These are phyloP conservation scores for Hansenula sp. DNA, from an alignment of 1,139 yeast genomes.

Conservation along the genomic window DNA sequence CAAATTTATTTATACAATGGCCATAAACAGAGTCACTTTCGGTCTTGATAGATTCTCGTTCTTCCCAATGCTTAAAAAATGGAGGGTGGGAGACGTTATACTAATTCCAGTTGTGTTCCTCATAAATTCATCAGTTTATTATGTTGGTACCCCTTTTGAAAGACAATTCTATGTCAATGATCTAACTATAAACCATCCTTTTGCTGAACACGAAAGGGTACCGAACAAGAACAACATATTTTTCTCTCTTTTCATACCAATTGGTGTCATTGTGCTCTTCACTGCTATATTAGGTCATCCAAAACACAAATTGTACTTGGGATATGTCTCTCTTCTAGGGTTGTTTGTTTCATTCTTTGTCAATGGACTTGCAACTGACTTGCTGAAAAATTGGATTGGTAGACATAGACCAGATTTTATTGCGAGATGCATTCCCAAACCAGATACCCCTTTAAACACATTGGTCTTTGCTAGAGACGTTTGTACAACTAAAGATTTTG, in stretches of 20 bases:
- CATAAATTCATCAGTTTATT: conserved; percentile 39
- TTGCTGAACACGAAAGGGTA: conserved; percentile 62
- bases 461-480: conserved; percentile 54
- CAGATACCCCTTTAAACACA: conserved; percentile 40
- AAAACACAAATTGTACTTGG: conserved; percentile 35
- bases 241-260: conserved; percentile 39
- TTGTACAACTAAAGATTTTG: conserved; percentile 49
- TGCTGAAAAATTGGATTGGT: conserved; percentile 68
- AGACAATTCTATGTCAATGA: conserved; percentile 63
- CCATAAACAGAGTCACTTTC: conserved; percentile 44
- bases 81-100: conserved; percentile 59
- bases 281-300: conserved; percentile 34
- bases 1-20: too few species aligned
- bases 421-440: conserved; percentile 59
- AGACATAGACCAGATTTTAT: conserved; percentile 78
- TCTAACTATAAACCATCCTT: conserved; percentile 64
- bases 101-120: conserved; percentile 38
- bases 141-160: conserved; percentile 53
- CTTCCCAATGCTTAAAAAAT: conserved; percentile 35
- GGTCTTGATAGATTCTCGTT: conserved; percentile 37
- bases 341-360: conserved; percentile 46
- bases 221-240: conserved; percentile 33
- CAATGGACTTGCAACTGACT: conserved; percentile 57
- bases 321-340: conserved; percentile 52
- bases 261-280: conserved; percentile 29